These are phyloP conservation scores for Zoysia pacifica DNA, from an alignment of 176 grass and related monocot genomes.

Conservation along the genomic window DNA sequence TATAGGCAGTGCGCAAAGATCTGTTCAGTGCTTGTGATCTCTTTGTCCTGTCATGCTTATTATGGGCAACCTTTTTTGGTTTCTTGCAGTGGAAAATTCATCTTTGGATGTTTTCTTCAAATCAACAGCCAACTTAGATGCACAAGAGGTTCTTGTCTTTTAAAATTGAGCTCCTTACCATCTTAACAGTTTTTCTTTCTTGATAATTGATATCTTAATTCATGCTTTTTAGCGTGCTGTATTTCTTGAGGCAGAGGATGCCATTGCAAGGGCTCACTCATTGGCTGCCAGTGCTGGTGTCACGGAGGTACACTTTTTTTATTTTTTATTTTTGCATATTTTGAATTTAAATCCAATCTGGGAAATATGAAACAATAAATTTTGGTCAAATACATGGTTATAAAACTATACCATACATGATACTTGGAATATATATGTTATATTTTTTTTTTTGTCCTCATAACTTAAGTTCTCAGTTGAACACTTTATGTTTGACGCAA, in stretches of 20 bases:
- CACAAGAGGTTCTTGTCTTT: conserved; percentile 65
- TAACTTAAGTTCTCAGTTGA: conserved; percentile 2
- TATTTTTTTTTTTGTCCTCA: background rate
- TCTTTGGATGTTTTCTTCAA: conserved; percentile 74
- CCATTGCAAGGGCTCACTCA: conserved; percentile 80
- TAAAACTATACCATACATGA: background rate
- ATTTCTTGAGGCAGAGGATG: conserved; percentile 71
- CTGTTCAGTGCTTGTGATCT: background rate
- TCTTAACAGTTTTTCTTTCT: background rate
- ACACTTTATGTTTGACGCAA: background rate
- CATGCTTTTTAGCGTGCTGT: conserved; percentile 60
- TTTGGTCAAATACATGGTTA: background rate
- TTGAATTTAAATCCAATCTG: background rate
- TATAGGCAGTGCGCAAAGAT: background rate
- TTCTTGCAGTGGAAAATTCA: conserved; percentile 63
- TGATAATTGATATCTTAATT: background rate
- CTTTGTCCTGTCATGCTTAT: background rate
- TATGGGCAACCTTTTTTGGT: background rate
- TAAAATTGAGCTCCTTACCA: background rate
- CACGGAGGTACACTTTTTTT: conserved; percentile 62
- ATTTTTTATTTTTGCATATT: background rate
- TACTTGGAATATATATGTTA: background rate
- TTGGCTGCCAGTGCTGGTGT: conserved; percentile 67
- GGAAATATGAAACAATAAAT: background rate
- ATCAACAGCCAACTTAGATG: conserved; percentile 57